Evolutionary conservation across 2,329 filamentous ascomycete species (phyloP).

Genomic region (Penicillium capsulatum): DNA sequence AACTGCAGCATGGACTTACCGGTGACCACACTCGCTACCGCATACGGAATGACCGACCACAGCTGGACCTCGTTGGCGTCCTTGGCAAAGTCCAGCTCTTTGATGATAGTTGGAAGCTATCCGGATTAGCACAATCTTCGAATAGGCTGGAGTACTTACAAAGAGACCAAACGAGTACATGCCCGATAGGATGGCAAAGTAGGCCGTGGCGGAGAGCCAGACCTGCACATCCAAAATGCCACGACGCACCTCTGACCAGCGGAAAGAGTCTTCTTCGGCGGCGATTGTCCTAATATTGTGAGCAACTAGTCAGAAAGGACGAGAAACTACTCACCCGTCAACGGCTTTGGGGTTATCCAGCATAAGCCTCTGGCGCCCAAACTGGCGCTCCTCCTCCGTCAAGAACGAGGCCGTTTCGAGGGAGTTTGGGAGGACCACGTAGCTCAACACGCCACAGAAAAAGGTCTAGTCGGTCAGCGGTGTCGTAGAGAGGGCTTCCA

Average conservation of each 20-base stretch:
- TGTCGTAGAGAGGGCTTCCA: no score
- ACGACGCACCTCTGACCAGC: slow-evolving; percentile 60
- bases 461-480: slow-evolving; percentile 48
- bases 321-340: slow-evolving; percentile 24
- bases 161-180: slow-evolving; percentile 63
- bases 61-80: slow-evolving; percentile 57
- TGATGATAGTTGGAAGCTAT: slow-evolving; percentile 61
- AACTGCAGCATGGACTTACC: no score
- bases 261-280: slow-evolving; percentile 47
- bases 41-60: slow-evolving; percentile 62
- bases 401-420: slow-evolving; percentile 54
- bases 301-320: neutral
- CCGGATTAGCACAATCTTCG: neutral
- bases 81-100: slow-evolving; percentile 51
- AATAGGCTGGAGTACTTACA: slow-evolving; percentile 31
- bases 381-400: slow-evolving; percentile 49
- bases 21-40: slow-evolving; percentile 55
- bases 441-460: slow-evolving; percentile 50
- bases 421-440: slow-evolving; percentile 54
- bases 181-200: slow-evolving; percentile 56
- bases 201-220: slow-evolving; percentile 60
- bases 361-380: slow-evolving; percentile 46
- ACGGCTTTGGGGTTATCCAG: slow-evolving; percentile 32
- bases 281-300: slow-evolving; percentile 17
- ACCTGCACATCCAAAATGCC: slow-evolving; percentile 58